phyloP scores from a whole-genome alignment of 768 basidiomycete species.

The Pisolithus microcarpus region DNA sequence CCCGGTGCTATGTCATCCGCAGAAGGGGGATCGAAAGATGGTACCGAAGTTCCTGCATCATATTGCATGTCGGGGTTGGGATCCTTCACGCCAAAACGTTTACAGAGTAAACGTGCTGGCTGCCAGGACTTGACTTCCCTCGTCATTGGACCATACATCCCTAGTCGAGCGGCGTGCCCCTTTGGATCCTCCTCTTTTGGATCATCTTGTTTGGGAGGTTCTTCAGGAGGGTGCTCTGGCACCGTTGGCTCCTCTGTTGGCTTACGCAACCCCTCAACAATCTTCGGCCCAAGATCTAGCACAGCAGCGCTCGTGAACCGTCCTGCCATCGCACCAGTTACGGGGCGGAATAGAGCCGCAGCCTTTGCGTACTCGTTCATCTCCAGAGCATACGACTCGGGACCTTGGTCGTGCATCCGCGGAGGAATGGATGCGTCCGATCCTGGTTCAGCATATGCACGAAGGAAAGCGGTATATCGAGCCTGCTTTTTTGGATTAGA shows the following conservation, averaged over 20 bases:
- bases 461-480: slow-evolving; percentile 79
- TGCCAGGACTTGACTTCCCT: slow-evolving; percentile 68
- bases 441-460: slow-evolving; percentile 53
- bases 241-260: slow-evolving; percentile 34
- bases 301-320: slow-evolving; percentile 82
- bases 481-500: slow-evolving; percentile 71
- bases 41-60: slow-evolving; percentile 24
- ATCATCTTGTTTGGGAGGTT: slow-evolving; percentile 28
- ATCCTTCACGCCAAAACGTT: slow-evolving; percentile 88
- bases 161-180: slow-evolving; percentile 72
- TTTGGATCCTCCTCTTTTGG: slow-evolving; percentile 67
- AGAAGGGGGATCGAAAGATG: slow-evolving; percentile 1
- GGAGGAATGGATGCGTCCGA: slow-evolving; percentile 41
- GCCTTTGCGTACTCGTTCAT: slow-evolving; percentile 81
- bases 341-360: slow-evolving; percentile 85
- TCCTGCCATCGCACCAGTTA: slow-evolving; percentile 86
- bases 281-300: slow-evolving; percentile 56
- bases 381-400: slow-evolving; percentile 74
- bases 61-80: slow-evolving; percentile 55
- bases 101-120: slow-evolving; percentile 82
- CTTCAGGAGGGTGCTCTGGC: slow-evolving; percentile 38
- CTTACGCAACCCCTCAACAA: slow-evolving; percentile 62
- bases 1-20: background rate
- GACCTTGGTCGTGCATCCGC: slow-evolving; percentile 49
- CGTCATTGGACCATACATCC: slow-evolving; percentile 89